Base-by-base conservation (phyloP, 2,329 filamentous ascomycete species). In the Podosphaera xanthii region DNA sequence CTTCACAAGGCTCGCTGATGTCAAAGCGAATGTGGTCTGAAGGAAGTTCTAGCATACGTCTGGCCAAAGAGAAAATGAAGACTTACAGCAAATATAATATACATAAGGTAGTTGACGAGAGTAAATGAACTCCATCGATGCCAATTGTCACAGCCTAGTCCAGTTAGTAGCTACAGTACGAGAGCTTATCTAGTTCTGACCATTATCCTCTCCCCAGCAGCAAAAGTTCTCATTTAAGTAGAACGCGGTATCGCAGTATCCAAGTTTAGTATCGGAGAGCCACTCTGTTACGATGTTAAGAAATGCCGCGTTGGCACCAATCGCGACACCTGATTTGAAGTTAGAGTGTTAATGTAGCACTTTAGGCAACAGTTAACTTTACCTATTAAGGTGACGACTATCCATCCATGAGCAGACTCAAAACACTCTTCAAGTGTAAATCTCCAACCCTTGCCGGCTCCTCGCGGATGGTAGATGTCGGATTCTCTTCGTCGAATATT, bases 371-470 rank as follows among this genome's bases (percentile, higher is more conserved):
- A 10, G 10, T 40, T 40, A 5, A 40, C 5, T 40, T 63, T 63
- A 71, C 71, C 87, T 60, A 98, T 91, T 62, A 98, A 76, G 31
- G 87, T 97, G 59, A 98, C 86, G 56, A 98, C 92, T 60, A 98
- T 90, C 92, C 92, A 98, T 31, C 88, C 91, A 72, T 98, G 92
- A 2, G 88, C 92, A 9, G 92, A 92, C 71, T 97, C 90, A 71
- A 97, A 98, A 36, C 86, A 86, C 69, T 92, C 87, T 73, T 80
- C 82, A 40, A 95, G 72, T 67, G 83, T 86, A 62, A 87, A 80
- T 69, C 87, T 78, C 89, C 90, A 97, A 61, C 84, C 85, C 59
- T 73, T 73, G 62, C 81, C 77, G 38, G 83, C 81, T 40, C 79
- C 79, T 61, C 78, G 75, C 59, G 80, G 77, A 62, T 87, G 82